Evolutionary conservation across 176 grass and related monocot genomes (phyloP), one percentile per base, ranked within the genome.

Genomic region (Oryza rufipogon): DNA sequence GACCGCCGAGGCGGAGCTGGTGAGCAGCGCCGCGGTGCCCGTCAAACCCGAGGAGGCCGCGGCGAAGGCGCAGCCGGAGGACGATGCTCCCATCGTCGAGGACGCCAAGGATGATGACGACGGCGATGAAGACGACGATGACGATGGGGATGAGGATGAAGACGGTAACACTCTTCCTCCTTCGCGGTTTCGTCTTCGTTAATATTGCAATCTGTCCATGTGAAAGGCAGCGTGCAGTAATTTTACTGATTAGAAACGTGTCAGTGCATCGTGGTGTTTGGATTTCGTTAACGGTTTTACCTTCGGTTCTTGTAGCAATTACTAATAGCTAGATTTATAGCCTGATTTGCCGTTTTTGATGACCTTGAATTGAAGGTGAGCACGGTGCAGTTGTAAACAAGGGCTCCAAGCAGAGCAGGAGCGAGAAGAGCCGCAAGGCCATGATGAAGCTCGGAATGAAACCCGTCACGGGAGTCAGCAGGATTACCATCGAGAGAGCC

Each of bases 371-470:
- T 63, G 22, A 39, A 97, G 94, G 89, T 64, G 94, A 93, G 66
- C 81, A 79, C 32, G 94, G 84, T n/a, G 52, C 17, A 25, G 89
- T 82, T 2, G 71, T 79, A 79, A 90, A 66, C 77, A 89, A 91
- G 78, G 80, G 84, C 61, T 81, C 87, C 15, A 97, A 94, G 87
- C 89, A 94, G 77, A 97, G 91, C 79, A 76, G 94, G 79, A 97
- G 94, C 60, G 91, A 94, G 87, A 97, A 97, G 82, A 94, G 94
- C 87, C 94, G 94, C 79, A 97, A 97, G 89, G 94, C 89, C 78
- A 97, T 94, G 94, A 87, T 97, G 87, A 97, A 97, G 87, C 94
- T 97, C 54, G 94, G 94, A 36, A 97, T 97, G 94, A 97, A 97
- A 76, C 87, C 91, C 38, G 84, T 94, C 79, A 90, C 91, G 3